These are phyloP conservation scores for Boletus sp. DNA, from an alignment of 768 basidiomycete genomes.

Conservation along the genomic window DNA sequence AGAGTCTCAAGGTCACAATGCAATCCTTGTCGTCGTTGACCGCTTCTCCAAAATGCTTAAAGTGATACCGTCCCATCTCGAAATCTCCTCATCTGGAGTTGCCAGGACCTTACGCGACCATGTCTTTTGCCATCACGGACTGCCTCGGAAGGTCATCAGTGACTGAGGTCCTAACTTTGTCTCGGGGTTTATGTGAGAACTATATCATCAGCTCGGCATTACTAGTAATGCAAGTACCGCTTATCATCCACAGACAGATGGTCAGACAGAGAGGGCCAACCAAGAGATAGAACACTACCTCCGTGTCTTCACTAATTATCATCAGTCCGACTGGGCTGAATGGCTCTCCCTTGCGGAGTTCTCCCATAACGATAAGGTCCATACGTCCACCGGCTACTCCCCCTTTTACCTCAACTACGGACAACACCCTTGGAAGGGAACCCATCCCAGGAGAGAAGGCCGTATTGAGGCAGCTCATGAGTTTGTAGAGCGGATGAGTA, in stretches of 20 bases:
- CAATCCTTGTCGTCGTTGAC: background rate
- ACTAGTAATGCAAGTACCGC: background rate
- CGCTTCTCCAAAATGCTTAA: background rate
- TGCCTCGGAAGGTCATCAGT: background rate
- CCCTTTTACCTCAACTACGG: background rate
- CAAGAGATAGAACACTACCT: background rate
- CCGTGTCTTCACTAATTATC: background rate
- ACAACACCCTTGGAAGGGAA: background rate
- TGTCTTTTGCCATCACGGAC: background rate
- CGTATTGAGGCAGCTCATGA: no score
- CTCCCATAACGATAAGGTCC: background rate
- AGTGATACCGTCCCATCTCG: background rate
- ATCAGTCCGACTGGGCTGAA: background rate
- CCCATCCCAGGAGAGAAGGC: no score
- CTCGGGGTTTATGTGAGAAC: background rate
- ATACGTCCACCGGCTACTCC: background rate
- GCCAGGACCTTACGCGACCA: background rate
- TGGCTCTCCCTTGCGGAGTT: background rate
- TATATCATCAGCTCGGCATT: background rate
- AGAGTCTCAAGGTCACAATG: background rate
- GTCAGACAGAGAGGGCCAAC: background rate
- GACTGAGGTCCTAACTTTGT: background rate
- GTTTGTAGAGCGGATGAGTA: no score
- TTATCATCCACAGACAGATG: background rate
- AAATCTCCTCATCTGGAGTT: background rate